Conservation (phyloP, 306 rosid genomes). For the Albizia julibrissin region DNA sequence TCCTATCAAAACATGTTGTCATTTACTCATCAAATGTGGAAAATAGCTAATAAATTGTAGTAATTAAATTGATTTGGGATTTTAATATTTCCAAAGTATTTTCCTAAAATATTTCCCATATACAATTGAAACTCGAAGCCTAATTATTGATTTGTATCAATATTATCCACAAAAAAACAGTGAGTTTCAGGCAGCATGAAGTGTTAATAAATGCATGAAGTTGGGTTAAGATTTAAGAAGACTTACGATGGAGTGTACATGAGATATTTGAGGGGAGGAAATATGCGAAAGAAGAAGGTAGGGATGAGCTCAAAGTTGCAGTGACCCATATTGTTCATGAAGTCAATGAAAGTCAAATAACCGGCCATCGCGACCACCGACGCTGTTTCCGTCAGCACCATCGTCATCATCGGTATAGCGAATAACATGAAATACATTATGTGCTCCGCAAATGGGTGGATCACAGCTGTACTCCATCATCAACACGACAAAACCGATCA, state of each 20-base stretch:
- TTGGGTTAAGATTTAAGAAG: neutral
- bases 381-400: neutral
- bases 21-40: too few species aligned
- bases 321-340: slow-evolving; percentile 68
- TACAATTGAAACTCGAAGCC: too few species aligned
- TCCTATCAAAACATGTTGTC: too few species aligned
- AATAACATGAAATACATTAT: neutral
- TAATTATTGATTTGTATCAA: too few species aligned
- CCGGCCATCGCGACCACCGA: neutral
- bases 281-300: slow-evolving; percentile 23
- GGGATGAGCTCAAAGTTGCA: slow-evolving; percentile 59
- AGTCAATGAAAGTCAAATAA: slow-evolving; percentile 42
- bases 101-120: too few species aligned
- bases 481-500: neutral
- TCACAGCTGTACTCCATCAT: neutral
- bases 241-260: slow-evolving; percentile 61
- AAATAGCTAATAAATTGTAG: too few species aligned
- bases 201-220: neutral
- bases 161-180: neutral
- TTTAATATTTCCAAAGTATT: too few species aligned
- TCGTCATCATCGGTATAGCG: neutral
- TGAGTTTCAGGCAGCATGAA: neutral
- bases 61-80: too few species aligned
- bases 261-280: slow-evolving; percentile 54
- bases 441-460: slow-evolving; percentile 17